phyloP scores from a whole-genome alignment of 139 green algal genomes.

The Limnomonas spitsbergensis region DNA sequence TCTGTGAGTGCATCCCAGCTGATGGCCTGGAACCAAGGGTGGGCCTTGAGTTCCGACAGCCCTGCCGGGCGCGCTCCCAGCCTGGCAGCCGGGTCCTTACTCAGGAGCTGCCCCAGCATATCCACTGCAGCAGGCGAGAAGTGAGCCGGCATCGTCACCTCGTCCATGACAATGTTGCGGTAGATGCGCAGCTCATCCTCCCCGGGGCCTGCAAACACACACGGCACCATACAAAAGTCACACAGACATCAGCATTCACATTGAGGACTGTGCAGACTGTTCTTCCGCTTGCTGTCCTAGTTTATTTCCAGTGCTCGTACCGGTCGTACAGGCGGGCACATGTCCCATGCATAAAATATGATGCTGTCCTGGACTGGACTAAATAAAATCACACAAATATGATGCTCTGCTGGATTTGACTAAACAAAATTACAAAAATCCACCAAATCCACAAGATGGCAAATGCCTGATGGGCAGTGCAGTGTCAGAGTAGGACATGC shows the following conservation, averaged over 20 bases:
- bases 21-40: conserved; percentile 65
- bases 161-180: conserved; percentile 36
- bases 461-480: too few relatives aligned
- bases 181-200: conserved; percentile 66
- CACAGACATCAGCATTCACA: neutral
- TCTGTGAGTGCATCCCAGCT: conserved; percentile 56
- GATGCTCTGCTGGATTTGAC: too few relatives aligned
- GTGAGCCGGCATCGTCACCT: conserved; percentile 35
- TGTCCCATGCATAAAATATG: too few relatives aligned
- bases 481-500: too few relatives aligned
- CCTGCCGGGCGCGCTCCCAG: conserved; percentile 20
- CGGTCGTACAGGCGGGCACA: too few relatives aligned
- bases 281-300: too few relatives aligned
- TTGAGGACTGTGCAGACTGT: too few relatives aligned
- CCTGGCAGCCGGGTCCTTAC: conserved; percentile 37
- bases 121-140: conserved; percentile 44
- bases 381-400: too few relatives aligned
- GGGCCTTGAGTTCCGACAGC: conserved; percentile 48
- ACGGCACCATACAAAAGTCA: neutral
- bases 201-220: conserved; percentile 18
- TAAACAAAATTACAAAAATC: too few relatives aligned
- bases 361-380: too few relatives aligned
- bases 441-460: too few relatives aligned
- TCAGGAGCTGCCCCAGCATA: conserved; percentile 56
- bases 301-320: too few relatives aligned